Evolutionary conservation across 179 eudicot species (phyloP).

Genomic region (Vitellaria paradoxa): DNA sequence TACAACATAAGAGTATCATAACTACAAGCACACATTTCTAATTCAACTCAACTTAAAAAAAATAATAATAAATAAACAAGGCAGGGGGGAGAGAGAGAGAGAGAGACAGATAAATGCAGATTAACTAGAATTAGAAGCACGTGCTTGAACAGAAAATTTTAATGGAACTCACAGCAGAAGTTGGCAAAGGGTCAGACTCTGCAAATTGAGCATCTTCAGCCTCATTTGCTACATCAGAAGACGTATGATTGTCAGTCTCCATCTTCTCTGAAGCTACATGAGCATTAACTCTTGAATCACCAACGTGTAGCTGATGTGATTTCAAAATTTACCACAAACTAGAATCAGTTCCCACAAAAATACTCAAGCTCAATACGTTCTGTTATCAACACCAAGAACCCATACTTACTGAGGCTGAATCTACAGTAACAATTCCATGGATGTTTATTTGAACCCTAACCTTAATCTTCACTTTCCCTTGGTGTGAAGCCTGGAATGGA

Average conservation of each 20-base stretch:
- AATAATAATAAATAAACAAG: neutral
- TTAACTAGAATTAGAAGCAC: conserved; percentile 4
- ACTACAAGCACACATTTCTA: neutral
- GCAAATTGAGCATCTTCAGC: conserved; percentile 29
- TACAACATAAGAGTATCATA: neutral
- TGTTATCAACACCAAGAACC: neutral
- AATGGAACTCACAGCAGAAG: conserved; percentile 48
- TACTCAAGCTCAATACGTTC: neutral
- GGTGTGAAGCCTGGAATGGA: conserved; percentile 46
- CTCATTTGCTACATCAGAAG: conserved; percentile 39
- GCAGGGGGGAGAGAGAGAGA: too few species aligned
- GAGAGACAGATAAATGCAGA: neutral
- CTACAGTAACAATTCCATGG: conserved; percentile 60
- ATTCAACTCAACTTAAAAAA: neutral
- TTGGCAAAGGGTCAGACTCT: conserved; percentile 20
- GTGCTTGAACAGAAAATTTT: neutral
- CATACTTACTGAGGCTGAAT: conserved; percentile 66
- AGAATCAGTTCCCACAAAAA: conserved; percentile 7
- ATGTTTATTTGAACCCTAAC: conserved; percentile 60
- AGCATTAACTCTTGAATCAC: conserved; percentile 32
- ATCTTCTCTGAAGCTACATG: conserved; percentile 31
- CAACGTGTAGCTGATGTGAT: conserved; percentile 48
- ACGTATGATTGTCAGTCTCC: conserved; percentile 42
- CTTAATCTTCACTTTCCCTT: conserved; percentile 47
- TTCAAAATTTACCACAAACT: neutral